A percentile compares a stretch with the other conserved stretches of the same genome.
These are phyloP conservation scores for Penicillium sp. DNA, from an alignment of 2,329 filamentous ascomycete species.

Conservation along the genomic window DNA sequence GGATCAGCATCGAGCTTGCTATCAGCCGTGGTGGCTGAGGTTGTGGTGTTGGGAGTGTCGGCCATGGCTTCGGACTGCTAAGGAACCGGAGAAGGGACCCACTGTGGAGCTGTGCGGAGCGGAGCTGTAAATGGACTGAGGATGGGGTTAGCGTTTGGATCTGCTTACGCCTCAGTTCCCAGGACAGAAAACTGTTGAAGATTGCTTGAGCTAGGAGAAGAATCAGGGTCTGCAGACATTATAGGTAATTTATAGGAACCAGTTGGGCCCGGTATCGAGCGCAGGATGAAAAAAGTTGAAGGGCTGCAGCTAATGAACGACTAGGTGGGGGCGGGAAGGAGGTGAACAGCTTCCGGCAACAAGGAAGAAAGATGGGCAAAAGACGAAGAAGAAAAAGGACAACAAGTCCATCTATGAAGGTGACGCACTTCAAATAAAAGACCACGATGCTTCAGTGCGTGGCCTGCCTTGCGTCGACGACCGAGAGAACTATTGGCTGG, in stretches of 20 bases:
- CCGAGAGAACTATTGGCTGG: conserved; percentile 10
- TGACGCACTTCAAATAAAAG: conserved; percentile 9
- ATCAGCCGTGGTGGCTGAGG: conserved; percentile 27
- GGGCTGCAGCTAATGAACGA: not conserved
- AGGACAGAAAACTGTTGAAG: conserved; percentile 14
- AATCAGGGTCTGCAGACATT: conserved; percentile 21
- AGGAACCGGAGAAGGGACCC: conserved; percentile 19
- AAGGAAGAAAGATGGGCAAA: conserved; percentile 5
- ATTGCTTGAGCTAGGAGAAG: conserved; percentile 9
- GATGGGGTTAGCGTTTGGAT: conserved; percentile 26
- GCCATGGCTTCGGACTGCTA: conserved; percentile 31
- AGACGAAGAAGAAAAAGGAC: not conserved
- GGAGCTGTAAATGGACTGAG: conserved; percentile 18
- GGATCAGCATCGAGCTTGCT: conserved; percentile 39
- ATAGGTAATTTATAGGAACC: conserved; percentile 9
- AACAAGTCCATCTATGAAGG: not conserved
- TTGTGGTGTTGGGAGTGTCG: conserved; percentile 29
- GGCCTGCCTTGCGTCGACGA: conserved; percentile 17
- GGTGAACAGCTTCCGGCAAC: conserved; percentile 1
- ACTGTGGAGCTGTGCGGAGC: conserved; percentile 30
- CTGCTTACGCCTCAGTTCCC: conserved; percentile 25
- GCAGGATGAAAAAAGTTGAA: not conserved
- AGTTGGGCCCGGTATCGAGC: not conserved
- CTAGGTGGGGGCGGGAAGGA: not conserved
- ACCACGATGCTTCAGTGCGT: conserved; percentile 8